phyloP scores from a whole-genome alignment of 345 rosid species.

The Bruguiera parviflora region DNA sequence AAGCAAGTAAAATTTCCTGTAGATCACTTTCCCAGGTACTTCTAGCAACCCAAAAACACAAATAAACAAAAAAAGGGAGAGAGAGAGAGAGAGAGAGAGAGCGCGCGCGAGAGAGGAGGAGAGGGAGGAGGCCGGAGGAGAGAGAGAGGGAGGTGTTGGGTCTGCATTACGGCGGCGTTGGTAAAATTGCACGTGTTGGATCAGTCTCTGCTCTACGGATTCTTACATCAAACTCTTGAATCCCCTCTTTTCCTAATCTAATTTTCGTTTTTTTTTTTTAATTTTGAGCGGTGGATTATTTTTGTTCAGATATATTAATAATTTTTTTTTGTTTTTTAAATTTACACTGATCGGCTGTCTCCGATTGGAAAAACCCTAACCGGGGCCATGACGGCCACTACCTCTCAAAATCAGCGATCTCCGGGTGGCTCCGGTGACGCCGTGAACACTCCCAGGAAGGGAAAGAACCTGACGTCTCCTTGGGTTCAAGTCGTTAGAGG shows the following conservation, averaged over 20 bases:
- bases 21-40: too few relatives aligned
- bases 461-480: conserved; percentile 32
- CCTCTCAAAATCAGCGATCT: conserved; percentile 38
- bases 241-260: neutral
- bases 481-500: conserved; percentile 46
- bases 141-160: too few relatives aligned
- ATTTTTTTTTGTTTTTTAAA: neutral
- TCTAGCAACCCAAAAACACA: neutral
- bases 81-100: neutral
- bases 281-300: too few relatives aligned
- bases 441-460: conserved; percentile 31
- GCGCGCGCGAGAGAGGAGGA: neutral
- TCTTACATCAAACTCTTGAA: neutral
- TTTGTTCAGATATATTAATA: too few relatives aligned
- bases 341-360: too few relatives aligned
- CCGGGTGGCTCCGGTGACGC: conserved; percentile 25
- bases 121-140: neutral
- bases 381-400: conserved; percentile 50
- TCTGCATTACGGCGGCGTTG: too few relatives aligned
- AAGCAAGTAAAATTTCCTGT: too few relatives aligned
- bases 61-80: neutral
- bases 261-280: too few relatives aligned
- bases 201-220: conserved; percentile 3
- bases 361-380: conserved; percentile 21
- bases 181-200: conserved; percentile 7